Evolutionary conservation across 768 basidiomycete species (phyloP), one percentile per base, ranked within the genome.

Genomic region (Rubroboletus pulcherrimus): DNA sequence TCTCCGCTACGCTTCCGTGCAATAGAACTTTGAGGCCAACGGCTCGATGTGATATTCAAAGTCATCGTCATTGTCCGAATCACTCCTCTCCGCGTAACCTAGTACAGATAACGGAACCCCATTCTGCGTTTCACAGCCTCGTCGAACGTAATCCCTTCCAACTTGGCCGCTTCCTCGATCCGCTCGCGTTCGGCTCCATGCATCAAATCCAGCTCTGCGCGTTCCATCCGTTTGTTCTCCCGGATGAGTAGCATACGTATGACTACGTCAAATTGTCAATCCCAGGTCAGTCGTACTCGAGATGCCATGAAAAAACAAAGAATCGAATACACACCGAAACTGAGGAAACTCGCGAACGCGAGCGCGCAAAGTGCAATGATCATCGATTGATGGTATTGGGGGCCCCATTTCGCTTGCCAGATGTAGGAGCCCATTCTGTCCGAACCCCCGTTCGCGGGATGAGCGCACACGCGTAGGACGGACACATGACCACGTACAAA

Each of bases 301-400:
- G 29, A 29, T 3, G 24, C 2, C 43, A 33, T 5, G 12, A 21
- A 42, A 15, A 7, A 19, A 21, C 9, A 29, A 43, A 5, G n/a
- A 31, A 8, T 2, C 1, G 11, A n/a, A n/a, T 31, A 62, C 55
- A 31, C 52, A 80, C 78, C 66, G 24, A 77, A 56, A 15, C 73
- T 62, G 14, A 80, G 71, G 0, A 66, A 46, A 8, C 67, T 66
- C 29, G 71, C 66, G 9, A 75, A 55, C 4, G 49, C 63, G n/a
- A 78, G 64, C 1, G 72, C 66, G 17, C 65, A 68, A 4, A 77
- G 61, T 1, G 73, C 75, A 49, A 86, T 84, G 38, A 74, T 75
- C 83, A 86, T 83, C 2, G 83, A 83, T 48, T 73, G 81, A 52
- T 83, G 83, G 57, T 86, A 87, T 54, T 76, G 60, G 0, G 84